Conservation (phyloP, 1,139 yeast genomes). For the Yamadazyma mexicana region DNA sequence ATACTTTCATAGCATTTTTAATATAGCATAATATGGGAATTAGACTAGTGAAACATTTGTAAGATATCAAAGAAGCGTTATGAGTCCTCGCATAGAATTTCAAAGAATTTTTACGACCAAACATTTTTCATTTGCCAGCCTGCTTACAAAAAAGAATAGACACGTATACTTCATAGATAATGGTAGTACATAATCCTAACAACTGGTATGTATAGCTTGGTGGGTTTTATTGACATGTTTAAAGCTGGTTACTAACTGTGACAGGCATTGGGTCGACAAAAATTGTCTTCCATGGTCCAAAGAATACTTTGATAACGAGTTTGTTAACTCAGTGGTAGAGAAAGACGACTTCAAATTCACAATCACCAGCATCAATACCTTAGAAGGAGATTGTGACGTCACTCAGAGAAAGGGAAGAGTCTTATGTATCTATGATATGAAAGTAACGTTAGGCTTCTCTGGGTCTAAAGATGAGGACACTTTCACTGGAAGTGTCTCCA, state of each 20-base stretch:
- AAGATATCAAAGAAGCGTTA: too few species aligned
- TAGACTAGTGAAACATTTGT: too few species aligned
- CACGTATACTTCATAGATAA: constrained; percentile 17
- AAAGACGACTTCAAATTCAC: constrained; percentile 34
- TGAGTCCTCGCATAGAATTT: constrained; percentile 9
- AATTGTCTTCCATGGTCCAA: constrained; percentile 79
- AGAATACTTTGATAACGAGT: constrained; percentile 49
- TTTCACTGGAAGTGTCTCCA: constrained; percentile 38
- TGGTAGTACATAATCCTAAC: constrained; percentile 83
- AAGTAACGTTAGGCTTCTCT: constrained; percentile 46
- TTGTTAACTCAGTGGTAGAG: constrained; percentile 37
- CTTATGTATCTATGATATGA: constrained; percentile 70
- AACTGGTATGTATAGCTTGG: constrained; percentile 56
- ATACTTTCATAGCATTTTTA: neutral
- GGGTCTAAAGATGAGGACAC: constrained; percentile 29
- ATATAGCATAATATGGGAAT: neutral
- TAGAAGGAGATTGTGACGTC: constrained; percentile 76
- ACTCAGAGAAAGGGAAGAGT: constrained; percentile 82
- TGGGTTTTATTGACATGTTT: neutral
- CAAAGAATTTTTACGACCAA: constrained; percentile 12
- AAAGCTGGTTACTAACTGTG: constrained; percentile 19
- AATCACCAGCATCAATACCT: constrained; percentile 42
- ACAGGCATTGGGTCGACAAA: constrained; percentile 81
- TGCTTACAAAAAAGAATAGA: neutral
- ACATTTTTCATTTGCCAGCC: neutral